A percentile compares a stretch with the other conserved stretches of the same genome.
Evolutionary conservation across 148 eudicot species (phyloP).

Genomic region (Camellia sinensis): DNA sequence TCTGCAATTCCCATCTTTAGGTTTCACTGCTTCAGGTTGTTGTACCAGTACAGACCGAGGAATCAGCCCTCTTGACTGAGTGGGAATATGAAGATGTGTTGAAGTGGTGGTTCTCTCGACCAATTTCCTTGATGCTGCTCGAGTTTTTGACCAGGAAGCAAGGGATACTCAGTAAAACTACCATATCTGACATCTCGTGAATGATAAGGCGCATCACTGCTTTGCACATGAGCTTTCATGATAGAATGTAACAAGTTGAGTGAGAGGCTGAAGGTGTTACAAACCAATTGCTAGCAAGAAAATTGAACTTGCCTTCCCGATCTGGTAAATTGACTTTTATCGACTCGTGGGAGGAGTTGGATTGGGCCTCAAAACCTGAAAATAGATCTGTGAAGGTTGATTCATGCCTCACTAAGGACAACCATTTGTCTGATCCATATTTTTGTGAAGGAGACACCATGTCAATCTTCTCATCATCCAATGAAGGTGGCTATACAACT

Average conservation of each 20-base stretch:
- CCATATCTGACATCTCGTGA: conserved; percentile 53
- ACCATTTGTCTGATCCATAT: conserved; percentile 56
- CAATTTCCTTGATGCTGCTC: conserved; percentile 59
- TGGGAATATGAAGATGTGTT: conserved; percentile 44
- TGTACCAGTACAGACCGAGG: conserved; percentile 29
- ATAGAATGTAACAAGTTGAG: conserved; percentile 65
- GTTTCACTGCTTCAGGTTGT: conserved; percentile 43
- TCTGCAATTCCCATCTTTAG: conserved; percentile 70
- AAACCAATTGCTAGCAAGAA: conserved; percentile 51
- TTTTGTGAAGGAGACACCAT: conserved; percentile 44
- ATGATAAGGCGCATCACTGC: conserved; percentile 41
- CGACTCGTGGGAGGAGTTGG: conserved; percentile 41
- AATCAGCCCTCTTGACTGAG: conserved; percentile 46
- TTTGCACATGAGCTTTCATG: conserved; percentile 38
- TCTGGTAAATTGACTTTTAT: neutral
- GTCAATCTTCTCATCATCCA: conserved; percentile 62
- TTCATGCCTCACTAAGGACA: conserved; percentile 51
- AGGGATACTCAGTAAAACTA: conserved; percentile 41
- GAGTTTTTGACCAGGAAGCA: conserved; percentile 38
- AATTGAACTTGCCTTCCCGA: conserved; percentile 54
- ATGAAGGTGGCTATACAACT: conserved; percentile 39
- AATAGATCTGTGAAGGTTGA: conserved; percentile 68
- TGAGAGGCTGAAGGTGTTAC: conserved; percentile 55
- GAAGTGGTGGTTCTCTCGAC: conserved; percentile 60
- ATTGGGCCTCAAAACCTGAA: conserved; percentile 64